Percentiles rank a stretch among this genome's conserved stretches.
These are phyloP conservation scores for Ciborinia camelliae DNA, from an alignment of 2,329 filamentous ascomycete species.

Conservation along the genomic window DNA sequence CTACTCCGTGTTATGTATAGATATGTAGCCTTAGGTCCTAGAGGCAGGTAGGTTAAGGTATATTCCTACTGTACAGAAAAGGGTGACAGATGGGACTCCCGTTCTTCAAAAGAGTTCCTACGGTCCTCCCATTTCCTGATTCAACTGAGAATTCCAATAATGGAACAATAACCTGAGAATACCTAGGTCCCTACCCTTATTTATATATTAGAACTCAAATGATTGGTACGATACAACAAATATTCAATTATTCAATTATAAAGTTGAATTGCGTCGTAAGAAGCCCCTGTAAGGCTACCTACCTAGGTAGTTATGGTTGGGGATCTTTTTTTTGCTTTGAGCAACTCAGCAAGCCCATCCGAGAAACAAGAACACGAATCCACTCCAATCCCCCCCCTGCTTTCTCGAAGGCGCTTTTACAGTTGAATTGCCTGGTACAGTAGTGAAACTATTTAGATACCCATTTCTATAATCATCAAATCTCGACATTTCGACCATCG, in stretches of 20 bases:
- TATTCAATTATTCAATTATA: background rate
- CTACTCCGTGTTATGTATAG: too few relatives aligned
- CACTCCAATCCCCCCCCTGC: constrained; percentile 16
- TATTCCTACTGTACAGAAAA: too few relatives aligned
- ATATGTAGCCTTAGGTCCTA: too few relatives aligned
- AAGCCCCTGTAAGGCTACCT: background rate
- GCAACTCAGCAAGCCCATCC: background rate
- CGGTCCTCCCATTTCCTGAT: too few relatives aligned
- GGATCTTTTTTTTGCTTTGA: constrained; percentile 16
- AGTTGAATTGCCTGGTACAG: background rate
- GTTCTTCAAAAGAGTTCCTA: too few relatives aligned
- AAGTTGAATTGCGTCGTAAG: background rate
- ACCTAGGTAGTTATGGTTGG: background rate
- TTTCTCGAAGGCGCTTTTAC: too few relatives aligned
- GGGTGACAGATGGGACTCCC: too few relatives aligned
- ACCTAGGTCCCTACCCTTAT: too few relatives aligned
- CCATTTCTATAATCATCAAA: constrained; percentile 3
- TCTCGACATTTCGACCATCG: constrained; percentile 13
- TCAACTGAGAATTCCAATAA: too few relatives aligned
- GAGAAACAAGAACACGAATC: constrained; percentile 21
- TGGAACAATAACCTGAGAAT: too few relatives aligned
- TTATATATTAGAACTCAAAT: too few relatives aligned
- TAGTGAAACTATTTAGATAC: background rate
- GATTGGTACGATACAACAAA: background rate
- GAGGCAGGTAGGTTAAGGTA: too few relatives aligned